phyloP scores from a whole-genome alignment of 2,329 filamentous ascomycete species.

The Pestalotiopsis sp. region DNA sequence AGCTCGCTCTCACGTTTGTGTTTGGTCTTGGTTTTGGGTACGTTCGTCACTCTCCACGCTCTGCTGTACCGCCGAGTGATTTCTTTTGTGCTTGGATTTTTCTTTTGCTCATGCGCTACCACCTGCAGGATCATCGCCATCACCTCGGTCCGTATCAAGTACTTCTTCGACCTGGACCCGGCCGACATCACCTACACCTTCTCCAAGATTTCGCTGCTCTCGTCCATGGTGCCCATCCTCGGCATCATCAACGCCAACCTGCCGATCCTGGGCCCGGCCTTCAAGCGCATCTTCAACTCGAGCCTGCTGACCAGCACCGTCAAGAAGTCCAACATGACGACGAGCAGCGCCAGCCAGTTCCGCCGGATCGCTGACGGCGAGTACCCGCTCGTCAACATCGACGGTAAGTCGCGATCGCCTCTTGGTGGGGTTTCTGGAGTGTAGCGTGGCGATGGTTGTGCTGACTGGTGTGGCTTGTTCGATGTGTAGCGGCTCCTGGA shows the following conservation, averaged over 20 bases:
- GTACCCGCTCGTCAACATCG: conserved; percentile 8
- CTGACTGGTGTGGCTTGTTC: background rate
- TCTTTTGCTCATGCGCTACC: background rate
- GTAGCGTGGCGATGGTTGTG: background rate
- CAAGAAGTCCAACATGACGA: conserved; percentile 11
- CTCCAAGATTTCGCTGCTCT: conserved; percentile 16
- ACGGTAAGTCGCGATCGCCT: conserved; percentile 3
- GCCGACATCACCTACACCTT: conserved; percentile 19
- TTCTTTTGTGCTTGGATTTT: background rate
- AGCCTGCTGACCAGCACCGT: conserved; percentile 1
- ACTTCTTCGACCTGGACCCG: conserved; percentile 19
- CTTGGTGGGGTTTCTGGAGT: background rate
- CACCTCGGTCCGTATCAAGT: conserved; percentile 19
- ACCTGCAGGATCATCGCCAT: conserved; percentile 16
- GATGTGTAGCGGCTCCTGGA: background rate
- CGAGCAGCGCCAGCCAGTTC: conserved; percentile 10
- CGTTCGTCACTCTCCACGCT: background rate
- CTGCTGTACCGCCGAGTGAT: no score
- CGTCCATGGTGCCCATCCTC: conserved; percentile 22
- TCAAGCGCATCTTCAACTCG: conserved; percentile 17
- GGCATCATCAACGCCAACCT: conserved; percentile 28
- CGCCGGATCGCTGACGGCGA: conserved; percentile 12
- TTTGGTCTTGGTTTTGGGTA: conserved; percentile 26
- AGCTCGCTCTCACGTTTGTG: conserved; percentile 18
- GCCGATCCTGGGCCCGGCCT: conserved; percentile 21